phyloP scores from a whole-genome alignment of 148 eudicot genomes.

The Rhododendron williamsianum region DNA sequence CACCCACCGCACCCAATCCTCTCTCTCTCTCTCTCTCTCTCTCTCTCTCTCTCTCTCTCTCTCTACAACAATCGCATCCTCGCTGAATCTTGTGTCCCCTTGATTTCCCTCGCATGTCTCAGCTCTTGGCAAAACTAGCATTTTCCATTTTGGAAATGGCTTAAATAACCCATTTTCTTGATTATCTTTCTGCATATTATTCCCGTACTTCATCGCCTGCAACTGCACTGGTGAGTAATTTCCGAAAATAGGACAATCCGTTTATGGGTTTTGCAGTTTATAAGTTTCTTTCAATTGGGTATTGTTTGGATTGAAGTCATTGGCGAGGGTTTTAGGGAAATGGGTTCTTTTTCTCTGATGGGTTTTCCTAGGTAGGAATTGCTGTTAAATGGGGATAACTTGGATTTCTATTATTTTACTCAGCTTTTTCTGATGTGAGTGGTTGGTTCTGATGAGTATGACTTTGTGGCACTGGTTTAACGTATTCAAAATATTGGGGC shows the following conservation, averaged over 20 bases:
- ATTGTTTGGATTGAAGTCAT: constrained; percentile 14
- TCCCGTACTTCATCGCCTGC: constrained; percentile 17
- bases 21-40: background rate
- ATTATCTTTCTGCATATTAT: background rate
- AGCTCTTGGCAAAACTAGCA: background rate
- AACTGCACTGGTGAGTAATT: constrained; percentile 3
- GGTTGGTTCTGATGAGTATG: constrained; percentile 10
- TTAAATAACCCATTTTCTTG: constrained; percentile 1
- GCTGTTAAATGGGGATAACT: constrained; percentile 26
- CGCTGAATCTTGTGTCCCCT: constrained; percentile 14
- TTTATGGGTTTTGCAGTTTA: constrained; percentile 29
- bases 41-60: background rate
- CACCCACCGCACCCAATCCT: background rate
- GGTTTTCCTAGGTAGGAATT: constrained; percentile 11
- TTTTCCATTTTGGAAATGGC: background rate
- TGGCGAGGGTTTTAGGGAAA: background rate
- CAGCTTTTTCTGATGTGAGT: constrained; percentile 7
- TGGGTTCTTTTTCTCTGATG: constrained; percentile 6
- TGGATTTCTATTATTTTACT: background rate
- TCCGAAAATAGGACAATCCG: background rate
- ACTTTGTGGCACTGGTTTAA: background rate
- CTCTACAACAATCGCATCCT: background rate
- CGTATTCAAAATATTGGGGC: background rate
- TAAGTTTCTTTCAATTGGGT: constrained; percentile 24
- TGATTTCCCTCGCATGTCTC: constrained; percentile 19